Percentiles rank a stretch among this genome's conserved stretches.
These are phyloP conservation scores for Teratosphaeria epicoccoides DNA, from an alignment of 2,329 filamentous ascomycete genomes.

Conservation along the genomic window DNA sequence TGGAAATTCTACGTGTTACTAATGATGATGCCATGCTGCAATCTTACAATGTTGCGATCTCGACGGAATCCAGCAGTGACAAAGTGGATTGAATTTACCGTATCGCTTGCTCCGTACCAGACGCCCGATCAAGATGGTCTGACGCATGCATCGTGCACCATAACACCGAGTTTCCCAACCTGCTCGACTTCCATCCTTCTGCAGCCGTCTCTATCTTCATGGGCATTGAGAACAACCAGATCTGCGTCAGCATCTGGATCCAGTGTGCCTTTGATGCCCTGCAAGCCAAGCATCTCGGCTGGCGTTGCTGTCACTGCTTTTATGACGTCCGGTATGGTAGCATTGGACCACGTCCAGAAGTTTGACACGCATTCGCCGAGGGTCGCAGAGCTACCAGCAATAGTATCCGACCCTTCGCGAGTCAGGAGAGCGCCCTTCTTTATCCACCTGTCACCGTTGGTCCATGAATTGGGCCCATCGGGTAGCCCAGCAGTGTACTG, in stretches of 20 bases:
- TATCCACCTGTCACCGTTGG: constrained; percentile 56
- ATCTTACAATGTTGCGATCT: no score
- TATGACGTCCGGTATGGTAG: constrained; percentile 56
- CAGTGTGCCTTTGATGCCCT: constrained; percentile 53
- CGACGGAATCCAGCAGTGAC: neutral
- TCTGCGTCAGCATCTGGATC: constrained; percentile 38
- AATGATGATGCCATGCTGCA: no score
- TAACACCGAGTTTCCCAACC: constrained; percentile 65
- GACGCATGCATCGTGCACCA: constrained; percentile 9
- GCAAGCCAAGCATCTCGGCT: constrained; percentile 62
- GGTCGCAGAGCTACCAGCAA: constrained; percentile 48
- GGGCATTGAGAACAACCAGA: constrained; percentile 54
- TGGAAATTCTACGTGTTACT: no score
- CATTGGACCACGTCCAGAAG: constrained; percentile 64
- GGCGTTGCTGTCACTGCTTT: constrained; percentile 66
- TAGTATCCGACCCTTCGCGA: constrained; percentile 66
- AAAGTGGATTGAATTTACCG: no score
- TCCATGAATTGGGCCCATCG: constrained; percentile 79
- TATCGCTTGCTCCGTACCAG: no score
- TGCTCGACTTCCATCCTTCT: constrained; percentile 55
- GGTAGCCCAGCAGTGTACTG: constrained; percentile 79
- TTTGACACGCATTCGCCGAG: constrained; percentile 77
- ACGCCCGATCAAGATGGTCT: no score
- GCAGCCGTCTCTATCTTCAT: constrained; percentile 32
- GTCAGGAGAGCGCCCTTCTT: constrained; percentile 65